These are phyloP conservation scores for Simplicillium sp. DNA, from an alignment of 2,329 filamentous ascomycete genomes.

Conservation along the genomic window DNA sequence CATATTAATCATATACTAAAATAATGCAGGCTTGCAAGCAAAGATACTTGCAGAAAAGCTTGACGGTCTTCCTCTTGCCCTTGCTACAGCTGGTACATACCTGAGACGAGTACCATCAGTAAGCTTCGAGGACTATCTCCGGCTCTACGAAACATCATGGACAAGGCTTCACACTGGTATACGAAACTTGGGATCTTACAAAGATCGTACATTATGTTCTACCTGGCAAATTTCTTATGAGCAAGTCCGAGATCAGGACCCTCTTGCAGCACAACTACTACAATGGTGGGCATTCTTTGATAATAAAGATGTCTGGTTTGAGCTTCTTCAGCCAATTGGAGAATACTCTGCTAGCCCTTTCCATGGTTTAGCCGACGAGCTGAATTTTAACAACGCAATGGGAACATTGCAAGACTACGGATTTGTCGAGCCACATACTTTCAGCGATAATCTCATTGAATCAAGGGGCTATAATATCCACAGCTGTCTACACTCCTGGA, in stretches of 20 bases:
- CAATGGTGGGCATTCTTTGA: not conserved
- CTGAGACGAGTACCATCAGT: not conserved
- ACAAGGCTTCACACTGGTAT: not conserved
- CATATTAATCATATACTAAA: not conserved
- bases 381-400: slow-evolving; percentile 16
- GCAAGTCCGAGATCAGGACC: not conserved
- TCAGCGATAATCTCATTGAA: slow-evolving; percentile 5
- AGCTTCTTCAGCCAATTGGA: not conserved
- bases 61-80: slow-evolving; percentile 1
- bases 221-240: not conserved
- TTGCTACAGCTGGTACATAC: slow-evolving; percentile 2
- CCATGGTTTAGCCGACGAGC: slow-evolving; percentile 10
- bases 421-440: slow-evolving; percentile 14
- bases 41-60: not conserved
- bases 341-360: slow-evolving; percentile 12
- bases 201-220: not conserved
- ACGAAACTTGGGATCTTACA: not conserved
- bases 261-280: not conserved
- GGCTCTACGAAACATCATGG: not conserved
- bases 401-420: slow-evolving; percentile 17
- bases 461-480: slow-evolving; percentile 20
- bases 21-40: not conserved
- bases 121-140: not conserved
- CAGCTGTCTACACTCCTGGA: slow-evolving; percentile 22
- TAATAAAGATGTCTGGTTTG: not conserved